These are phyloP conservation scores for Knoxia roxburghii DNA, from an alignment of 257 asterid genomes.

Conservation along the genomic window DNA sequence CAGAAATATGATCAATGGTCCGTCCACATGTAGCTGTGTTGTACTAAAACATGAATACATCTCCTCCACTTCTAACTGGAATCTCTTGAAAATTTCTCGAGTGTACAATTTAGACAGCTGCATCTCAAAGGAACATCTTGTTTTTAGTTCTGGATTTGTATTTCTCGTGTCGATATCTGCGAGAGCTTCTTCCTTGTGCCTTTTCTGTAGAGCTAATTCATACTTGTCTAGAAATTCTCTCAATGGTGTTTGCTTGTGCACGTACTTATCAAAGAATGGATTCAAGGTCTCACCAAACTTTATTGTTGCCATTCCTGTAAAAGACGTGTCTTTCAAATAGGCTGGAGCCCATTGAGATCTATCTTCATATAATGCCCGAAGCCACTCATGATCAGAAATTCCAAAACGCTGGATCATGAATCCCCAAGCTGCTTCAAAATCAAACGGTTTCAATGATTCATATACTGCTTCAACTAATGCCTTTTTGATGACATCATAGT, in stretches of 20 bases:
- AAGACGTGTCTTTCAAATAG: conserved; percentile 56
- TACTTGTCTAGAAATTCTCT: conserved; percentile 85
- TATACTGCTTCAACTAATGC: conserved; percentile 50
- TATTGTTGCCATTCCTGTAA: conserved; percentile 67
- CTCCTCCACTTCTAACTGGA: conserved; percentile 77
- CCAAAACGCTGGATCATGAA: conserved; percentile 63
- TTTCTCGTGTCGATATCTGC: conserved; percentile 66
- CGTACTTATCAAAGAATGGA: conserved; percentile 56
- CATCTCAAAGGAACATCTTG: conserved; percentile 63
- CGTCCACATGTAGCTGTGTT: conserved; percentile 56
- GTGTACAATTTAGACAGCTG: conserved; percentile 65
- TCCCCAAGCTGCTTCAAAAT: conserved; percentile 76
- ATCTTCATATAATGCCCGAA: conserved; percentile 52
- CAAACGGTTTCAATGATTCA: conserved; percentile 56
- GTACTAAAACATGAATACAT: conserved; percentile 86
- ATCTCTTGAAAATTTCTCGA: conserved; percentile 48
- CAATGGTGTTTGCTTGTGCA: conserved; percentile 74
- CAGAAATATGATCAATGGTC: conserved; percentile 46
- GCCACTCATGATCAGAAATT: conserved; percentile 69
- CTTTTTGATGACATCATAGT: conserved; percentile 31
- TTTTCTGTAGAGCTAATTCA: conserved; percentile 65
- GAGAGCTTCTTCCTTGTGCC: conserved; percentile 58
- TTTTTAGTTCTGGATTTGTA: conserved; percentile 48
- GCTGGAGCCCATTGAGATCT: conserved; percentile 73
- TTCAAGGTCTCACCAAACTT: conserved; percentile 45